Conservation (phyloP, 108 stramenopile genomes). For the Skeletonema costatum region DNA sequence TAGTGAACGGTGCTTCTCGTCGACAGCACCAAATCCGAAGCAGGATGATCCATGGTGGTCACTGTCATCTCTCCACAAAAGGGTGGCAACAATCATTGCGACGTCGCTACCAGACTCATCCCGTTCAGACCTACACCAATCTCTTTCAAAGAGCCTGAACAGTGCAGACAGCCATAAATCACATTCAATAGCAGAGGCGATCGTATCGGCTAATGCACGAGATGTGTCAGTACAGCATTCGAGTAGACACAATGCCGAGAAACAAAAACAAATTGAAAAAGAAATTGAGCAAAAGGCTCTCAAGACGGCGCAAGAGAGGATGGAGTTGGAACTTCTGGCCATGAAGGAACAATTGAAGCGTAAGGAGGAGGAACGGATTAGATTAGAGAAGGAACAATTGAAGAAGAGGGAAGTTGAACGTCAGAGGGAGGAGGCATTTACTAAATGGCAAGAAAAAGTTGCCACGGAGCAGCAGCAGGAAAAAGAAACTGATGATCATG, state of each 20-base stretch:
- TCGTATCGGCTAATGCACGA: conserved; percentile 23
- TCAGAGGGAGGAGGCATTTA: conserved; percentile 23
- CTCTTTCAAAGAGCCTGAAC: conserved; percentile 9
- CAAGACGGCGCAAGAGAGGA: conserved; percentile 16
- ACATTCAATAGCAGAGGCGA: conserved; percentile 21
- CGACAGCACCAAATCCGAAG: not conserved
- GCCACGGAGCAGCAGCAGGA: conserved; percentile 10
- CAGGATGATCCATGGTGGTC: conserved; percentile 27
- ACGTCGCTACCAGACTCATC: conserved; percentile 21
- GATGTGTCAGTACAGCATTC: conserved; percentile 11
- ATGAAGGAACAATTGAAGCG: conserved; percentile 26
- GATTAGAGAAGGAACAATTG: conserved; percentile 4
- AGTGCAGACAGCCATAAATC: conserved; percentile 21
- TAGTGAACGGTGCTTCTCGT: not conserved
- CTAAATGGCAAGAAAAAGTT: conserved; percentile 26
- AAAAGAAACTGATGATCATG: not conserved
- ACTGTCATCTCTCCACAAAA: conserved; percentile 26
- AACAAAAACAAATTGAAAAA: conserved; percentile 3
- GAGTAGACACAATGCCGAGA: not conserved
- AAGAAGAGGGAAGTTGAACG: conserved; percentile 22
- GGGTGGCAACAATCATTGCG: conserved; percentile 17
- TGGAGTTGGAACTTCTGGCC: conserved; percentile 23
- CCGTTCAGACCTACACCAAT: conserved; percentile 15
- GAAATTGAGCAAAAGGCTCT: conserved; percentile 26
- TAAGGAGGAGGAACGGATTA: conserved; percentile 12